Conservation (phyloP, 352 stramenopile species). For the Phytopythium oedochilum region DNA sequence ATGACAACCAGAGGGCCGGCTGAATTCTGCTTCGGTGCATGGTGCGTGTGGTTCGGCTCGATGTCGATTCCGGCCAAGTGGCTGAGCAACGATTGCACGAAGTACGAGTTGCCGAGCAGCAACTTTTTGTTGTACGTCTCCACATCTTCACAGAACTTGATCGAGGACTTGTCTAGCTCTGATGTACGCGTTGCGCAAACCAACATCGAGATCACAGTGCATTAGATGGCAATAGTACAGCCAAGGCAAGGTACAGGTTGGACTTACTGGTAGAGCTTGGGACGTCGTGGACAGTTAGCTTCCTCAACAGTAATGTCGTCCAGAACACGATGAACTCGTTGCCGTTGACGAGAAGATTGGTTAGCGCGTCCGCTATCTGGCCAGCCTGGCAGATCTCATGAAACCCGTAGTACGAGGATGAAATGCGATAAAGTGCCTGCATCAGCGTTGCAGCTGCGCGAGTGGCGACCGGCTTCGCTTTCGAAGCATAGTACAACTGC, state of each 20-base stretch:
- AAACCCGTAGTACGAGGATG: constrained; percentile 84
- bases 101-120: constrained; percentile 66
- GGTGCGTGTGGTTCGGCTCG: constrained; percentile 11
- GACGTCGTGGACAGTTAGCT: constrained; percentile 47
- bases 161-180: constrained; percentile 45
- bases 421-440: constrained; percentile 82
- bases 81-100: constrained; percentile 57
- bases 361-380: constrained; percentile 76
- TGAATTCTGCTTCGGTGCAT: constrained; percentile 6
- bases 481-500: constrained; percentile 76
- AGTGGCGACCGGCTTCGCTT: constrained; percentile 56
- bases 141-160: constrained; percentile 63
- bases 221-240: constrained; percentile 7
- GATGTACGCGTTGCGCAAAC: no score
- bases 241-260: background rate
- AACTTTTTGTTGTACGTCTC: constrained; percentile 73
- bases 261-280: constrained; percentile 41
- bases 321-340: constrained; percentile 88
- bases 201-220: no score
- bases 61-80: constrained; percentile 60
- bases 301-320: constrained; percentile 66
- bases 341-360: constrained; percentile 68
- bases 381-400: constrained; percentile 72
- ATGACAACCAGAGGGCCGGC: constrained; percentile 86
- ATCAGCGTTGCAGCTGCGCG: constrained; percentile 67